phyloP scores from a whole-genome alignment of 2,329 filamentous ascomycete genomes.

The Diaporthe sp. region DNA sequence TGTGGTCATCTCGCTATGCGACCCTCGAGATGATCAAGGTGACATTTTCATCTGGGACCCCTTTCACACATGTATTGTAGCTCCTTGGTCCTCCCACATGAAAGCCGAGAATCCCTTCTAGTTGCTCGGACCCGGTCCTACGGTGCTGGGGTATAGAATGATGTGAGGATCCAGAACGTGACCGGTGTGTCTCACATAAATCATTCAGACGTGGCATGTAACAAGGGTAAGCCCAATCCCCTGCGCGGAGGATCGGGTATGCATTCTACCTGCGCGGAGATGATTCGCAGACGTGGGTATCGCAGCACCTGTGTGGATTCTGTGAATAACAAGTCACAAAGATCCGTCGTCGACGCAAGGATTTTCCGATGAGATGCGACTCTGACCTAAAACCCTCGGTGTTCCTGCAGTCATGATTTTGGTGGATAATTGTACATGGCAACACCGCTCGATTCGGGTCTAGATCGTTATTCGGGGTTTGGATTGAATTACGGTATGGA shows the following conservation, averaged over 20 bases:
- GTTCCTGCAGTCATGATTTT: no score
- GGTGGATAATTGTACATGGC: not conserved
- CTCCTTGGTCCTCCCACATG: not conserved
- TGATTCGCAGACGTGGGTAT: not conserved
- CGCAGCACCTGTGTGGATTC: not conserved
- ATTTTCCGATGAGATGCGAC: not conserved
- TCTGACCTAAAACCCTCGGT: not conserved
- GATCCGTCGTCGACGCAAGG: not conserved
- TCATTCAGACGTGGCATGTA: not conserved
- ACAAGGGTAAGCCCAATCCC: not conserved
- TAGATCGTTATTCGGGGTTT: no score
- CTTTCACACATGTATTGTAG: not conserved
- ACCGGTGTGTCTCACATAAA: constrained; percentile 20
- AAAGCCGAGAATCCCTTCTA: not conserved
- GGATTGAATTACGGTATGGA: not conserved
- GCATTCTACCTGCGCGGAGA: not conserved
- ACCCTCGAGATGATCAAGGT: not conserved
- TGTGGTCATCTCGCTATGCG: not conserved
- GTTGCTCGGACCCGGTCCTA: not conserved
- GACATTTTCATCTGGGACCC: not conserved
- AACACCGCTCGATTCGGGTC: not conserved
- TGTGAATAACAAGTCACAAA: not conserved
- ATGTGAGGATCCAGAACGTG: constrained; percentile 2
- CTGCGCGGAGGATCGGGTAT: not conserved
- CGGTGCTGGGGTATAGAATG: not conserved